Conservation (phyloP, 2,329 filamentous ascomycete species). For the Neonectria magnoliae region DNA sequence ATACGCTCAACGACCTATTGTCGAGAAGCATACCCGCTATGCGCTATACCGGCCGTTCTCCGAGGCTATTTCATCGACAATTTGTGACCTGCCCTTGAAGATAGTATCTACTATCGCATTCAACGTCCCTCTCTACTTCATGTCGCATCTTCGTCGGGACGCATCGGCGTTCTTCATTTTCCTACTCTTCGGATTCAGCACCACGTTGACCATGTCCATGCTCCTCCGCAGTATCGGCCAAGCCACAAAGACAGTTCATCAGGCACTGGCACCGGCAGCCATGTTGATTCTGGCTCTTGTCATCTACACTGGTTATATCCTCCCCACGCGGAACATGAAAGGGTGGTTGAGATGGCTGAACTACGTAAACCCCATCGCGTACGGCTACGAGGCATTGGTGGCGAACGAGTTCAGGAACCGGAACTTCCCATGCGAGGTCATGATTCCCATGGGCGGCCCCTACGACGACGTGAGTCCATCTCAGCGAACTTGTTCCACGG, state of each 20-base stretch:
- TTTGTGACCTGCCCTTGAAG: constrained; percentile 54
- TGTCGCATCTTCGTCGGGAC: constrained; percentile 55
- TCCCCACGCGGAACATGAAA: constrained; percentile 43
- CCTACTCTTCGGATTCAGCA: constrained; percentile 54
- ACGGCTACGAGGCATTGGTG: constrained; percentile 48
- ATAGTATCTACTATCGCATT: constrained; percentile 51
- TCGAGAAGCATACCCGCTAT: constrained; percentile 50
- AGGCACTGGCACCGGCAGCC: constrained; percentile 53
- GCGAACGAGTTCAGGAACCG: constrained; percentile 29
- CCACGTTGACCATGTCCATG: constrained; percentile 40
- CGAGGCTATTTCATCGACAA: constrained; percentile 44
- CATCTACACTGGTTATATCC: constrained; percentile 59
- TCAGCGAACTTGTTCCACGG: constrained; percentile 17
- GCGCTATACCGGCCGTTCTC: constrained; percentile 48
- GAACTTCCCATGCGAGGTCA: constrained; percentile 15
- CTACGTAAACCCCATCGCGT: constrained; percentile 70
- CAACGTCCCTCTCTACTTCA: constrained; percentile 59
- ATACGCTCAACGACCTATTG: constrained; percentile 44
- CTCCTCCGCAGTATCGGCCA: constrained; percentile 55
- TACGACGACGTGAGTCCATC: constrained; percentile 5
- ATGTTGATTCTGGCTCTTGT: constrained; percentile 45
- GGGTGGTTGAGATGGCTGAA: constrained; percentile 65
- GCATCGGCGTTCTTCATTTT: constrained; percentile 59
- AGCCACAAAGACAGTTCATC: constrained; percentile 62
- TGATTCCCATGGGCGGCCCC: constrained; percentile 15